These are phyloP conservation scores for Torulaspora quercuum DNA, from an alignment of 805 yeast species.

Conservation along the genomic window DNA sequence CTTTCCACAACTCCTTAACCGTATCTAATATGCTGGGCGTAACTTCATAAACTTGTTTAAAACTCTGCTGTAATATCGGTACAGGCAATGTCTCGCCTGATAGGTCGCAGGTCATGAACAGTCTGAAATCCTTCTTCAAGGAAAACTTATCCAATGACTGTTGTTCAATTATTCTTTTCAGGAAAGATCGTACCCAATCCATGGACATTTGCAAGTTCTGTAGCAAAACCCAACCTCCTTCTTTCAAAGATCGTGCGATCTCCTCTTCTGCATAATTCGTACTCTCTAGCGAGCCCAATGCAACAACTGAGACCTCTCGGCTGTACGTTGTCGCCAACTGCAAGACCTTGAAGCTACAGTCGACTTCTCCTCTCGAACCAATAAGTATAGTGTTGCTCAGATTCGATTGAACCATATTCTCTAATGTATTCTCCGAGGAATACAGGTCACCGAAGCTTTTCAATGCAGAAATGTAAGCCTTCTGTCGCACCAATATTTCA, in stretches of 20 bases:
- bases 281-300: constrained; percentile 77
- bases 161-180: constrained; percentile 44
- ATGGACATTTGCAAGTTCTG: constrained; percentile 79
- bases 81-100: constrained; percentile 50
- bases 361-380: constrained; percentile 59
- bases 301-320: constrained; percentile 42
- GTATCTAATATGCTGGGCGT: constrained; percentile 46
- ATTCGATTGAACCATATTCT: constrained; percentile 4
- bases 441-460: constrained; percentile 3
- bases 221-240: constrained; percentile 67
- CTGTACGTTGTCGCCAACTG: constrained; percentile 39
- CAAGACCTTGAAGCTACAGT: constrained; percentile 57
- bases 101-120: constrained; percentile 64
- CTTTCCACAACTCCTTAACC: constrained; percentile 20
- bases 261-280: constrained; percentile 52
- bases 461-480: constrained; percentile 15
- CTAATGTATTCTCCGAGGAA: constrained; percentile 5
- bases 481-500: constrained; percentile 7
- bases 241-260: constrained; percentile 43
- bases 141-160: constrained; percentile 19
- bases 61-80: constrained; percentile 51
- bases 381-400: constrained; percentile 40
- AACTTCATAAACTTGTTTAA: constrained; percentile 55
- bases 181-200: constrained; percentile 54
- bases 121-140: constrained; percentile 29